Percentiles rank a stretch among this genome's conserved stretches.
phyloP scores from a whole-genome alignment of 2,329 filamentous ascomycete species.

The Hypoxylon sp. region DNA sequence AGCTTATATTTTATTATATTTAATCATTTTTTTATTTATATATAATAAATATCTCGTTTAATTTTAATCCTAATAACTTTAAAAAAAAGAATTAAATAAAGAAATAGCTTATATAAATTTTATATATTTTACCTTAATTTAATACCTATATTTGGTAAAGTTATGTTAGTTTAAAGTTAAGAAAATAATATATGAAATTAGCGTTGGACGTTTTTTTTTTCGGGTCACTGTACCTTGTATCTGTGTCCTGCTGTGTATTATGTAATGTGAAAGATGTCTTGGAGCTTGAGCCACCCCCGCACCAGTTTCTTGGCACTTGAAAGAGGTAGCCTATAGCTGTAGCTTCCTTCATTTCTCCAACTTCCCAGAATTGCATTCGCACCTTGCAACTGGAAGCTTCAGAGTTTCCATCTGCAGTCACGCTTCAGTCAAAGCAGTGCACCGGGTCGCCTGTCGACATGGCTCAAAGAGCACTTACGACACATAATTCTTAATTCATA shows the following conservation, averaged over 20 bases:
- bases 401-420: constrained; percentile 1
- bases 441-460: constrained; percentile 15
- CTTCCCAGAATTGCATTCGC: background rate
- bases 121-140: too few relatives aligned
- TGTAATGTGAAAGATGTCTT: constrained; percentile 42
- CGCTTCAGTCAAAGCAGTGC: constrained; percentile 21
- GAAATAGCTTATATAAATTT: too few relatives aligned
- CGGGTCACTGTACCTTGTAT: constrained; percentile 1
- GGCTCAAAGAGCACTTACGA: constrained; percentile 1
- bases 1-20: too few relatives aligned
- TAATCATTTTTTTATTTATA: too few relatives aligned
- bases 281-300: constrained; percentile 53
- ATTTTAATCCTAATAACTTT: too few relatives aligned
- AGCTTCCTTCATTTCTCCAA: constrained; percentile 19
- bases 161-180: too few relatives aligned
- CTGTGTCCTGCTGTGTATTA: background rate
- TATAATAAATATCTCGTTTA: too few relatives aligned
- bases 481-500: background rate
- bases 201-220: too few relatives aligned
- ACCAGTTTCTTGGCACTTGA: constrained; percentile 5
- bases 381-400: constrained; percentile 9
- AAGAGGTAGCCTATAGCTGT: constrained; percentile 8
- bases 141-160: too few relatives aligned
- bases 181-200: too few relatives aligned
- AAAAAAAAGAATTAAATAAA: too few relatives aligned